Evolutionary conservation across 2,329 filamentous ascomycete genomes (phyloP), one percentile per base, ranked within the genome.

Genomic region (Sclerotinia trifoliorum): DNA sequence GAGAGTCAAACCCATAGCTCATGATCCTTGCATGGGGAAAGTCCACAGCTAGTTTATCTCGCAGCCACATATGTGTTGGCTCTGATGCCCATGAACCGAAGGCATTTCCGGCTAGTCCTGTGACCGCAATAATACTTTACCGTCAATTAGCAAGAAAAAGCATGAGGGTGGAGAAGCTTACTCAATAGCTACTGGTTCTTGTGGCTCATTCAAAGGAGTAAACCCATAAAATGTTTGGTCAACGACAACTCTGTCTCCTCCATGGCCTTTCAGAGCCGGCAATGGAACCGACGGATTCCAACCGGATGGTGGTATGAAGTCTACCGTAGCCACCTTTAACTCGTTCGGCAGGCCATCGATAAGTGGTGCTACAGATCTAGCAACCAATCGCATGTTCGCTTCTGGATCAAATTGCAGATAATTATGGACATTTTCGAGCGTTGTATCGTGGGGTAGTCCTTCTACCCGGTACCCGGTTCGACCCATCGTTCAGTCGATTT

Each of bases 81-180:
- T 76, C 74, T 8, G 63, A 57, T n/a, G 77, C 78, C 79, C 80
- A 82, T 57, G 80, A 80, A 39, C 74, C 74, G 39, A 76, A 74
- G 7, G 78, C 75, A 67, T 81, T 71, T 19, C 80, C 80, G 70
- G 79, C 79, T 19, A 81, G 77, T 21, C 80, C 79, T 71, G 81
- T 80, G 44, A 82, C 78, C 7, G 80, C 80, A 39, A 82, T 76
- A n/a, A 70, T 64, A 17, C 67, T 70, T 54, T 24, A 39, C 7
- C 17, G 21, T 26, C 63, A 2, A 24, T 67, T 21, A 63, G 57
- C 39, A 63, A 39, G 46, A 39, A 21, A 5, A 42, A 49, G 1
- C n/a, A 26, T 21, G 48, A 17, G 13, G 24, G 5, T 35, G 35
- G 29, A 13, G 26, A 24, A 67, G n/a, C 65, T 63, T 42, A 63